These are phyloP conservation scores for Penicillium argentinense DNA, from an alignment of 495 filamentous ascomycete genomes.

Conservation along the genomic window DNA sequence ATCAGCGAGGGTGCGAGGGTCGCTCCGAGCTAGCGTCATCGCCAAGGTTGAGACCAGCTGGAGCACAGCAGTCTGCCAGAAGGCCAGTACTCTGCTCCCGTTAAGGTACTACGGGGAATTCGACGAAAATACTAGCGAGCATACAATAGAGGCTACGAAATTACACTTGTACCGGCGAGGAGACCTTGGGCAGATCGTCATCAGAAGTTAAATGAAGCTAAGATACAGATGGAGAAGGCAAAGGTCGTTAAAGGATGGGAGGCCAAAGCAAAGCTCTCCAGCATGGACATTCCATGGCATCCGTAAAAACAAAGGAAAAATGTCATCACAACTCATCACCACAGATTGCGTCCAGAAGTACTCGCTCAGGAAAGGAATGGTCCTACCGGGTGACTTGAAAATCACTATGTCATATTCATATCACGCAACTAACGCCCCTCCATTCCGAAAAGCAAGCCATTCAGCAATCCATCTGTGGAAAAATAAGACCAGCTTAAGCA, in stretches of 20 bases:
- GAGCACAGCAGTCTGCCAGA: too few species aligned
- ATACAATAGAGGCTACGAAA: too few species aligned
- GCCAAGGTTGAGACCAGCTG: slow-evolving; percentile 3
- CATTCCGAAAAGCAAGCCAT: slow-evolving; percentile 9
- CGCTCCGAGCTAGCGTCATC: slow-evolving; percentile 23
- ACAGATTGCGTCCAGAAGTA: slow-evolving; percentile 18
- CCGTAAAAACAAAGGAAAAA: slow-evolving; percentile 21
- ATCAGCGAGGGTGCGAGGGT: slow-evolving; percentile 34
- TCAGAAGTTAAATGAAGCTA: slow-evolving; percentile 50
- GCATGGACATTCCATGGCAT: slow-evolving; percentile 29
- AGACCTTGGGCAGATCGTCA: slow-evolving; percentile 20
- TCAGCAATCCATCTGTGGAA: slow-evolving; percentile 26
- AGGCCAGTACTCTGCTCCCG: too few species aligned
- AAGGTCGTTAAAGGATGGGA: slow-evolving; percentile 41
- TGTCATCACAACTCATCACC: slow-evolving; percentile 24
- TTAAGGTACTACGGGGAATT: too few species aligned
- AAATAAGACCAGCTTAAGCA: slow-evolving; percentile 30
- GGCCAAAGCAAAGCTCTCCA: slow-evolving; percentile 23
- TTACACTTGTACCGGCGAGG: too few species aligned
- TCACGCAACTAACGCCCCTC: slow-evolving; percentile 4
- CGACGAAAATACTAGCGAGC: too few species aligned
- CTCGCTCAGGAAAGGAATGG: too few species aligned
- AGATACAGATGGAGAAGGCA: slow-evolving; percentile 46
- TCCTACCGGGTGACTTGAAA: slow-evolving; percentile 6
- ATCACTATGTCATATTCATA: slow-evolving; percentile 19